phyloP scores from a whole-genome alignment of 164 flowering plant species.

The Berberis thunbergii region DNA sequence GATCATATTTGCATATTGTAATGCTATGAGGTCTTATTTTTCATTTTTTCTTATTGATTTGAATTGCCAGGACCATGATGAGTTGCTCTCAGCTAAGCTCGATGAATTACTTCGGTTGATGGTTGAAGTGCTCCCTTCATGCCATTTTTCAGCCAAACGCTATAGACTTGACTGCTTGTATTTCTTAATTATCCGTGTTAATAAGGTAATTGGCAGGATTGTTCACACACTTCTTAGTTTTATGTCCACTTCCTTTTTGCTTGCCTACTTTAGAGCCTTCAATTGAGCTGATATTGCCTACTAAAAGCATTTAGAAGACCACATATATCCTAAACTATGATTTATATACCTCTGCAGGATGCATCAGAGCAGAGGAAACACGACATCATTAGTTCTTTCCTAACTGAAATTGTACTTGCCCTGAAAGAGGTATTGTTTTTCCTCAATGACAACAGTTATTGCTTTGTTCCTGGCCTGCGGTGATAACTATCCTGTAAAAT shows the following conservation, averaged over 20 bases:
- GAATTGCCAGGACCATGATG: conserved; percentile 42
- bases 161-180: conserved; percentile 87
- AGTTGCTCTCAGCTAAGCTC: conserved; percentile 42
- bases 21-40: too few relatives aligned
- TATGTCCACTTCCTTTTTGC: background rate
- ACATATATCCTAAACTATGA: conserved; percentile 1
- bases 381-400: conserved; percentile 51
- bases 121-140: conserved; percentile 67
- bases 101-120: conserved; percentile 56
- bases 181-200: conserved; percentile 49
- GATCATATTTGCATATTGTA: too few relatives aligned
- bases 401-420: conserved; percentile 89
- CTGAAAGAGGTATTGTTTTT: conserved; percentile 71
- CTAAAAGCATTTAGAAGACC: background rate
- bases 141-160: conserved; percentile 86
- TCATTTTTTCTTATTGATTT: conserved; percentile 11
- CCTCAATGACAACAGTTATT: background rate
- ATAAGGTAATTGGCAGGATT: conserved; percentile 40
- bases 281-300: too few relatives aligned
- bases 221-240: background rate
- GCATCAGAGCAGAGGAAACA: conserved; percentile 34
- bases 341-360: conserved; percentile 33
- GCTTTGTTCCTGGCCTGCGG: background rate
- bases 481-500: background rate
- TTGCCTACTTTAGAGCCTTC: background rate